Base-by-base conservation (phyloP, 768 basidiomycete species). In the Xanthoconium purpureum region DNA sequence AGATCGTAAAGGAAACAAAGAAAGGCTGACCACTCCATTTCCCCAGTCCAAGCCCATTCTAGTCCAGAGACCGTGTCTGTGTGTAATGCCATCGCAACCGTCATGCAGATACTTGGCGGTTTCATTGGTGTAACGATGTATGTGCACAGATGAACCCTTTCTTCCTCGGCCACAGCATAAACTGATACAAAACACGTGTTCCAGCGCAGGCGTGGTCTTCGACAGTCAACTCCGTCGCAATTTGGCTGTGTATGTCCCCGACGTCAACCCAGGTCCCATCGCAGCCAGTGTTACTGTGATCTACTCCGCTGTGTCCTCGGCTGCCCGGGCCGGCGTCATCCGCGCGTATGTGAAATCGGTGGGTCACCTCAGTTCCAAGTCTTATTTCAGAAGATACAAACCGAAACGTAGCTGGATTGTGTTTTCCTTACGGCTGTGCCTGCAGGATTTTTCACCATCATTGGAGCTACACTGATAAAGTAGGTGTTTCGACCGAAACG, bases 331-430 rank as follows among this genome's bases (percentile, higher is more conserved):
- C 1, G 17, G 42, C 28, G 57, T 63, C 50, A 38, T 63, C 12
- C 52, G 47, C 18, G 62, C 60, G 24, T 57, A 62, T 12, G 49
- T 62, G 28, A 52, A 50, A 45, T 55, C 60, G 46, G 57, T 59
- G 35, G 39, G 56, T 45, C n/a, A 28, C 43, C 39, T 54, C 38
- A 30, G 11, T 13, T 9, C 24, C 10, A 28, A 28, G 43, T 24
- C 4, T 24, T 24, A 24, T 24, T 24, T 24, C 4, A 4, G 24
- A 24, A 24, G 24, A 24, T 24, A 4, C 4, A 24, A 24, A 24
- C 24, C 24, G 40, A n/a, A 30, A 20, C 17, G 15, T 14, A 56
- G 60, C 45, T 63, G 18, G 52, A 52, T n/a, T 60, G 50, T 18
- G 59, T 62, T 18, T 60, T 60, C 38, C 20, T 62, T 24, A 55